phyloP scores from a whole-genome alignment of 441 rosid species.

The Populus trichocarpa region DNA sequence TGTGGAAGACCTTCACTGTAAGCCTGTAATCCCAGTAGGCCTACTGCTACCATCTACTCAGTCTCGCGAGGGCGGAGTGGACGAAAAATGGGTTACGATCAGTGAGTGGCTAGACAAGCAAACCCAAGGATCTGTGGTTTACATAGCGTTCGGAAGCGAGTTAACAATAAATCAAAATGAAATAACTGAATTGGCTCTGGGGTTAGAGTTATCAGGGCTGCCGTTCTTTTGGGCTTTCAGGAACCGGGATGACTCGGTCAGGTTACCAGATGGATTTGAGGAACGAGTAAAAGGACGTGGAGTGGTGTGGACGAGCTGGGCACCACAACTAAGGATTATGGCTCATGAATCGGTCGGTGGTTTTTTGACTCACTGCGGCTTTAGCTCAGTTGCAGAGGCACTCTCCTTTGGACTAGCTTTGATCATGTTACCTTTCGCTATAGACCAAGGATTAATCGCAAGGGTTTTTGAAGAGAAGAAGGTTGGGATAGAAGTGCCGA shows the following conservation, averaged over 20 bases:
- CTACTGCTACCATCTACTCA: background rate
- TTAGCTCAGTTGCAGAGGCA: slow-evolving; percentile 16
- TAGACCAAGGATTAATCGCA: slow-evolving; percentile 17
- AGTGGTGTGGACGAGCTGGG: background rate
- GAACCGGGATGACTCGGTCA: background rate
- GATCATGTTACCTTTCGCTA: background rate
- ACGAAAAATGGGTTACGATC: background rate
- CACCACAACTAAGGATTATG: background rate
- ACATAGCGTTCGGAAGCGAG: slow-evolving; percentile 13
- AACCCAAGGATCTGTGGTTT: background rate
- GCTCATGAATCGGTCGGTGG: slow-evolving; percentile 7
- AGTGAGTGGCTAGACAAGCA: slow-evolving; percentile 1
- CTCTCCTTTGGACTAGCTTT: slow-evolving; percentile 8
- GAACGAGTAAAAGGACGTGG: background rate
- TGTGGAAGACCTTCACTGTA: background rate
- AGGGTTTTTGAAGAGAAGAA: slow-evolving; percentile 14
- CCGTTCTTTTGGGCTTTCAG: background rate
- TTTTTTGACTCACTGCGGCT: slow-evolving; percentile 14
- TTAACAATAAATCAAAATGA: background rate
- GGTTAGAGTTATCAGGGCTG: background rate
- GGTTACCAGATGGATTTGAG: background rate
- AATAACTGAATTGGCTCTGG: background rate
- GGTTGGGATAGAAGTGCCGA: slow-evolving; percentile 11
- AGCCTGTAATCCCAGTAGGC: slow-evolving; percentile 1
- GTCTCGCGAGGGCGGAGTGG: background rate